Percentiles rank a stretch among this genome's conserved stretches.
These are phyloP conservation scores for Exobasidium rhododendri DNA, from an alignment of 1,284 basidiomycete species.

Conservation along the genomic window DNA sequence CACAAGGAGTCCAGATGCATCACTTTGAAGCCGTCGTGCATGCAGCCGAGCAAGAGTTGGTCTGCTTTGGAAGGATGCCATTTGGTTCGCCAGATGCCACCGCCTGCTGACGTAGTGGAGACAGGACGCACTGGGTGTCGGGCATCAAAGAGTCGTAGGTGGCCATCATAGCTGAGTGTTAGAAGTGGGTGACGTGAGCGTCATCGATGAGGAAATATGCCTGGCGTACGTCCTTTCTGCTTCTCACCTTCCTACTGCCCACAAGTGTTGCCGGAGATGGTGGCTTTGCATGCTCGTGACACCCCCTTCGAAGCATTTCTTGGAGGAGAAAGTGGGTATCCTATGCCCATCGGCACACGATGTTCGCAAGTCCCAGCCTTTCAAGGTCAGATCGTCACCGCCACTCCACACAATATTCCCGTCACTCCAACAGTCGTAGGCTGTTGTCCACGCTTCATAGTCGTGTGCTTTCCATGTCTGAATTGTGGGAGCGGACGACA, in stretches of 20 bases:
- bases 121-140: constrained; percentile 68
- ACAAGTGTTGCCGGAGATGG: constrained; percentile 71
- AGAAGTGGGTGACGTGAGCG: constrained; percentile 57
- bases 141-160: constrained; percentile 77
- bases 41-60: constrained; percentile 80
- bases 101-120: constrained; percentile 68
- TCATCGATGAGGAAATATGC: constrained; percentile 20
- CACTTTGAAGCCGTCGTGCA: constrained; percentile 91
- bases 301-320: constrained; percentile 79
- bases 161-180: constrained; percentile 72
- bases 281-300: constrained; percentile 86
- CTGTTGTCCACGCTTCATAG: constrained; percentile 88
- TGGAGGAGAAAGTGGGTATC: constrained; percentile 67
- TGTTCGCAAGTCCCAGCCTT: constrained; percentile 76
- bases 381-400: constrained; percentile 86
- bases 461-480: constrained; percentile 79
- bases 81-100: constrained; percentile 92
- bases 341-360: constrained; percentile 9
- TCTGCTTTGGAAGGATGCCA: constrained; percentile 73
- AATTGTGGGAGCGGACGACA: constrained; percentile 3
- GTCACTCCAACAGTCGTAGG: constrained; percentile 75
- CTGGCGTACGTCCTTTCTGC: too few relatives aligned
- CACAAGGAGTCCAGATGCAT: constrained; percentile 19
- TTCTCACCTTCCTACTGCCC: constrained; percentile 76
- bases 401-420: constrained; percentile 72